Percentiles rank a stretch among this genome's conserved stretches.
phyloP scores from a whole-genome alignment of 179 eudicot species.

The Pouteria campechiana region DNA sequence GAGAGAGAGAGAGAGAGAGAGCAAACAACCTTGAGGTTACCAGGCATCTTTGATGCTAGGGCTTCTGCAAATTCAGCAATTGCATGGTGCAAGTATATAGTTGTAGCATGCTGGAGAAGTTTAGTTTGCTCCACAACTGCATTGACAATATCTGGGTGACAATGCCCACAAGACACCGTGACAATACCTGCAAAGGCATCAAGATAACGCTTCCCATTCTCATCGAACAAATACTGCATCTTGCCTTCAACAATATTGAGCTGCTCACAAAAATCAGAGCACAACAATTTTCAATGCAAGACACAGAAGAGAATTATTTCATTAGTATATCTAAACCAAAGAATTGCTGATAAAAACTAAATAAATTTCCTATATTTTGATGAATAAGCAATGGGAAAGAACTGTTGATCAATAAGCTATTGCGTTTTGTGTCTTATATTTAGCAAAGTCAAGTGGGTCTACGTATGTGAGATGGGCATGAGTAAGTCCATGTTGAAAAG shows the following conservation, averaged over 20 bases:
- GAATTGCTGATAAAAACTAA: too few species aligned
- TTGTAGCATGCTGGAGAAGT: conserved; percentile 95
- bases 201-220: conserved; percentile 83
- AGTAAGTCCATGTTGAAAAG: too few species aligned
- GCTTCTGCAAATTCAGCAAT: conserved; percentile 96
- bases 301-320: too few species aligned
- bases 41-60: conserved; percentile 95
- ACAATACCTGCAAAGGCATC: conserved; percentile 99
- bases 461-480: too few species aligned
- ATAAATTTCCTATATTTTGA: too few species aligned
- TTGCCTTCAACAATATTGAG: conserved; percentile 96
- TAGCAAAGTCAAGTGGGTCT: too few species aligned
- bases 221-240: conserved; percentile 97
- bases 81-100: conserved; percentile 90
- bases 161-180: conserved; percentile 96
- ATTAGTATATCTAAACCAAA: too few species aligned
- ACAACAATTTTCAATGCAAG: too few species aligned
- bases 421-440: too few species aligned
- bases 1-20: not conserved
- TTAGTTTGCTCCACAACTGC: conserved; percentile 76
- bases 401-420: too few species aligned
- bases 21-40: conserved; percentile 61
- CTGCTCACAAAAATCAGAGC: conserved; percentile 28
- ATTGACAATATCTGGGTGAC: conserved; percentile 82
- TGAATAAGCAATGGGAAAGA: too few species aligned